These are phyloP conservation scores for Russula vinacea DNA, from an alignment of 768 basidiomycete species.

Conservation along the genomic window DNA sequence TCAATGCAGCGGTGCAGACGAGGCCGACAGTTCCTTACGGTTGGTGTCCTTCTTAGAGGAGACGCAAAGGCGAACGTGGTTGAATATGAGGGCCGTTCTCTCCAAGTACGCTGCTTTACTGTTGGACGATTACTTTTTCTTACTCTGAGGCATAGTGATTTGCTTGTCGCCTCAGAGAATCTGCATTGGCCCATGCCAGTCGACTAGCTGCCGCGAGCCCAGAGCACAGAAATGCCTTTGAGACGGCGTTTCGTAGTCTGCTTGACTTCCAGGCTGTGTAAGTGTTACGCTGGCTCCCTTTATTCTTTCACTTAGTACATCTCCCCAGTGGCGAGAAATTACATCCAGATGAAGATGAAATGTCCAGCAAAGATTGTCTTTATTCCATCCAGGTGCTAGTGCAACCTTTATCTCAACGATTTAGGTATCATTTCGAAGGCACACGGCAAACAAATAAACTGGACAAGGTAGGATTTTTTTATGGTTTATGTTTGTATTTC, in stretches of 20 bases:
- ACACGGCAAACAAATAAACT: conserved; percentile 81
- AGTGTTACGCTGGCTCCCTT: conserved; percentile 34
- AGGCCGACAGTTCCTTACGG: conserved; percentile 47
- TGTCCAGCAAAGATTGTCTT: conserved; percentile 52
- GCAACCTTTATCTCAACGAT: conserved; percentile 78
- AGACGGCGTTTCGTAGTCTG: conserved; percentile 72
- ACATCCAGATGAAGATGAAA: conserved; percentile 32
- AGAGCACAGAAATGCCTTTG: conserved; percentile 62
- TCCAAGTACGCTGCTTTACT: conserved; percentile 45
- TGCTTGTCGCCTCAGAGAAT: conserved; percentile 63
- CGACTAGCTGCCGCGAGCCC: conserved; percentile 53
- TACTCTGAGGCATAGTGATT: conserved; percentile 43
- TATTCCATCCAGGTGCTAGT: conserved; percentile 85
- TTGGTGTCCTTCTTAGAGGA: conserved; percentile 59
- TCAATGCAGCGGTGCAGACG: conserved; percentile 46
- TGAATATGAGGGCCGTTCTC: conserved; percentile 62
- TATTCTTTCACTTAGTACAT: conserved; percentile 13
- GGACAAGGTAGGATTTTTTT: conserved; percentile 65
- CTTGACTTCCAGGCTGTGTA: conserved; percentile 76
- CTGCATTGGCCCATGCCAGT: conserved; percentile 84
- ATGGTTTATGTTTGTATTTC: not conserved
- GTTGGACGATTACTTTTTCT: conserved; percentile 1
- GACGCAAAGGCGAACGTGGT: conserved; percentile 73
- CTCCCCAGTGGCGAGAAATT: conserved; percentile 51
- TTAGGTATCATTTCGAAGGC: conserved; percentile 94